phyloP scores from a whole-genome alignment of 768 basidiomycete genomes.

The Suillus americanus region DNA sequence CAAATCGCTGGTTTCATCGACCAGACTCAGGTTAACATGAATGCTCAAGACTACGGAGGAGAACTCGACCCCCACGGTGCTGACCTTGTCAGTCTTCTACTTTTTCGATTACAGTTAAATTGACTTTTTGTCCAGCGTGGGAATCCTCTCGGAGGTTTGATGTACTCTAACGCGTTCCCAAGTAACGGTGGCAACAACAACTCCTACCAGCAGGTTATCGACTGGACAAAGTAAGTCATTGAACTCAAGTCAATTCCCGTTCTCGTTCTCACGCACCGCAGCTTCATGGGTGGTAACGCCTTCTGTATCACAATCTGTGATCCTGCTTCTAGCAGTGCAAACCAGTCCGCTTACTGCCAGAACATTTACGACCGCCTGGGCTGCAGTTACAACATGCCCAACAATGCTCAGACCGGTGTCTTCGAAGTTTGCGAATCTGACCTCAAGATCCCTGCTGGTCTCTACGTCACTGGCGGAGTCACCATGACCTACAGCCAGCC shows the following conservation, averaged over 20 bases:
- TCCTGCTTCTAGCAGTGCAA: slow-evolving; percentile 39
- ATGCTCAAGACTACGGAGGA: slow-evolving; percentile 60
- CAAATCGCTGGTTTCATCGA: slow-evolving; percentile 65
- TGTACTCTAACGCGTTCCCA: slow-evolving; percentile 63
- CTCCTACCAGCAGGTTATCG: slow-evolving; percentile 51
- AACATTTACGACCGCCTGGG: slow-evolving; percentile 76
- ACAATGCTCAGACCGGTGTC: slow-evolving; percentile 49
- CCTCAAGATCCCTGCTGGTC: slow-evolving; percentile 61
- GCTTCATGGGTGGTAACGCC: slow-evolving; percentile 65
- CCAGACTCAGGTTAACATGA: slow-evolving; percentile 57
- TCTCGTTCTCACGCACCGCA: slow-evolving; percentile 27
- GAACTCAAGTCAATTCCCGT: background rate
- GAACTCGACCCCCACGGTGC: slow-evolving; percentile 80
- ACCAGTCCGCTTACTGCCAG: slow-evolving; percentile 55
- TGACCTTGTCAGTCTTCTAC: slow-evolving; percentile 41
- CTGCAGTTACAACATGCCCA: slow-evolving; percentile 73
- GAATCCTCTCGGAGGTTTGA: slow-evolving; percentile 75
- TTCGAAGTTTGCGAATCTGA: slow-evolving; percentile 72
- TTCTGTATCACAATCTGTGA: slow-evolving; percentile 79
- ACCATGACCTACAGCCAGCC: slow-evolving; percentile 46
- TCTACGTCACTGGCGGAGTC: slow-evolving; percentile 41
- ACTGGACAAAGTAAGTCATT: slow-evolving; percentile 61
- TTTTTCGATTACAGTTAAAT: slow-evolving; percentile 14
- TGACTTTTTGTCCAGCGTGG: slow-evolving; percentile 49
- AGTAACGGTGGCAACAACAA: slow-evolving; percentile 36